phyloP scores from a whole-genome alignment of 441 rosid species.

The Geranium incanum region DNA sequence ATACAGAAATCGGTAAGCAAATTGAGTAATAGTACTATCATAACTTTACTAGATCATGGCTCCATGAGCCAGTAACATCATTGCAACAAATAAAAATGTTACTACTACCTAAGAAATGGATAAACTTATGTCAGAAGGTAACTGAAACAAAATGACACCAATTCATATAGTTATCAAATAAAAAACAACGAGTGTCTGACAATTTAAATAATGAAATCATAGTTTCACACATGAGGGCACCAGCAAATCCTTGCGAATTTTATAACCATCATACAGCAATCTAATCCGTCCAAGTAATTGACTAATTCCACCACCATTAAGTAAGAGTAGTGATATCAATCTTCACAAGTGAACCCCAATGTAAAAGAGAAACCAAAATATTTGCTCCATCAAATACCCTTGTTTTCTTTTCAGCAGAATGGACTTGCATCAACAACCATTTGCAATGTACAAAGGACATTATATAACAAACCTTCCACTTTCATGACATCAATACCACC shows the following conservation, averaged over 20 bases:
- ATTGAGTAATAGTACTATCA: neutral
- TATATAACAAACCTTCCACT: constrained; percentile 36
- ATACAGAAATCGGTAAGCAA: neutral
- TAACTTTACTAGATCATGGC: neutral
- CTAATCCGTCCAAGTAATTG: neutral
- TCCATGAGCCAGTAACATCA: neutral
- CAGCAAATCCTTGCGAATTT: neutral
- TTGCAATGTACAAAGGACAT: constrained; percentile 5
- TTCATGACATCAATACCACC: constrained; percentile 35
- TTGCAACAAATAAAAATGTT: neutral
- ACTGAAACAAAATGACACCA: neutral
- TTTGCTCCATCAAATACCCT: neutral
- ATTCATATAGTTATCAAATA: neutral
- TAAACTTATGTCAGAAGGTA: neutral
- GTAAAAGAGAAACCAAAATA: neutral
- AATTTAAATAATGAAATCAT: neutral
- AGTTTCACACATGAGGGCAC: neutral
- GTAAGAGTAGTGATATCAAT: constrained; percentile 1
- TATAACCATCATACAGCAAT: neutral
- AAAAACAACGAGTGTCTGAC: neutral
- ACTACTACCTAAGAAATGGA: neutral
- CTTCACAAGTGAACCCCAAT: neutral
- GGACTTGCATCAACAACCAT: constrained; percentile 12
- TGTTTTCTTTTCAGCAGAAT: neutral
- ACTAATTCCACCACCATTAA: constrained; percentile 1